phyloP scores from a whole-genome alignment of 805 yeast genomes.

The Brettanomyces sp. region DNA sequence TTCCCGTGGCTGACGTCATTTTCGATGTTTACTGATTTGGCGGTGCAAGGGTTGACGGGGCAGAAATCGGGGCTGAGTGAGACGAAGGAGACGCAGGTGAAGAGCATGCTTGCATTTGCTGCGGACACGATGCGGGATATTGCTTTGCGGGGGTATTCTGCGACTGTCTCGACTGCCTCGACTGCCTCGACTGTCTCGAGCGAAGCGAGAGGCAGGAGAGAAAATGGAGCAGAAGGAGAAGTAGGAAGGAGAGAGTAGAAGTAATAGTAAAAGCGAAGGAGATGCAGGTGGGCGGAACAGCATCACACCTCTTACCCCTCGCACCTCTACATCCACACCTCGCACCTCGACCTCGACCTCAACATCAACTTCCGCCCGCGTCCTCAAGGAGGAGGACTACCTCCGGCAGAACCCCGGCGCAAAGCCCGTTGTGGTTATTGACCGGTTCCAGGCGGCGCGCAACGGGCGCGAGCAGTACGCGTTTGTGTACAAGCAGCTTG shows the following conservation, averaged over 20 bases:
- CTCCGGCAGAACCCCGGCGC: conserved; percentile 77
- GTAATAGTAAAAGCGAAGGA: too few species aligned
- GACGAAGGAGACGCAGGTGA: conserved; percentile 69
- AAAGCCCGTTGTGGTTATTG: conserved; percentile 80
- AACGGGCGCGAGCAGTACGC: conserved; percentile 49
- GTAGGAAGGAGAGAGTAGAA: too few species aligned
- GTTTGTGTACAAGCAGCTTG: conserved; percentile 60
- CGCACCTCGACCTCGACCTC: too few species aligned
- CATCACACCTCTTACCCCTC: too few species aligned
- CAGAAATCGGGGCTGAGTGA: conserved; percentile 89
- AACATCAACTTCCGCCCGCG: conserved; percentile 5
- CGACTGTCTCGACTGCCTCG: conserved; percentile 14
- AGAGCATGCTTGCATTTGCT: conserved; percentile 67
- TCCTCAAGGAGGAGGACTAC: conserved; percentile 64
- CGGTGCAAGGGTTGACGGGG: conserved; percentile 84
- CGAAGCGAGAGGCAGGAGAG: not conserved
- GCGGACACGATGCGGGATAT: conserved; percentile 66
- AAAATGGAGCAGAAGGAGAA: too few species aligned
- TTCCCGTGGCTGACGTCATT: conserved; percentile 87
- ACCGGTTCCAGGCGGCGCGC: conserved; percentile 50
- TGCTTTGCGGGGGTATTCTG: conserved; percentile 36
- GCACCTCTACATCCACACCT: too few species aligned
- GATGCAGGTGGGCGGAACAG: too few species aligned
- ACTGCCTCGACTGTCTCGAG: conserved; percentile 15
- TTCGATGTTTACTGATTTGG: conserved; percentile 72